These are phyloP conservation scores for Alternaria triticina DNA, from an alignment of 2,329 filamentous ascomycete species.

Conservation along the genomic window DNA sequence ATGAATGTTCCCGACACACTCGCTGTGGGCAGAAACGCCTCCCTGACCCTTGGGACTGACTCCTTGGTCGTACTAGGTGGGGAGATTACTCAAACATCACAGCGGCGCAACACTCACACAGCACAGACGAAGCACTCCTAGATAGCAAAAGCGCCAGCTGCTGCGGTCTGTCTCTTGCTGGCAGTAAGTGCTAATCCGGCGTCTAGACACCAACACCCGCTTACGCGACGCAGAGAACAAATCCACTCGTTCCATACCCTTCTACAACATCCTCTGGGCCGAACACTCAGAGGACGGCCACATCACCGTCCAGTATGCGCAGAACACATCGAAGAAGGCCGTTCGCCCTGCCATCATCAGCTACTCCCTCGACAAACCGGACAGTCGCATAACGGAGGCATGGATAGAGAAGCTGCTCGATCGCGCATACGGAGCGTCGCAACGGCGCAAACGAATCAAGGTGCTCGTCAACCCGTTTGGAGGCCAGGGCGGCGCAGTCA, in stretches of 20 bases:
- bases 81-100: conserved; percentile 6
- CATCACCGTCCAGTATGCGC: conserved; percentile 76
- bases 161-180: conserved; percentile 61
- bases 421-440: conserved; percentile 72
- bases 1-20: conserved; percentile 50
- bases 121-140: conserved; percentile 60
- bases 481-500: conserved; percentile 77
- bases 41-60: conserved; percentile 66
- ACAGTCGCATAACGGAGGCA: conserved; percentile 56
- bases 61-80: conserved; percentile 65
- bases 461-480: conserved; percentile 91
- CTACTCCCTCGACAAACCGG: conserved; percentile 64
- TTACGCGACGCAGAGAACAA: conserved; percentile 50
- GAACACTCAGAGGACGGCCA: conserved; percentile 64
- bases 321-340: conserved; percentile 60
- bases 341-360: conserved; percentile 67
- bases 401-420: conserved; percentile 73
- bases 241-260: conserved; percentile 68
- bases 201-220: not conserved
- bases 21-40: conserved; percentile 63
- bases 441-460: conserved; percentile 78
- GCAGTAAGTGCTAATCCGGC: conserved; percentile 47
- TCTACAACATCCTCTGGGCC: conserved; percentile 86
- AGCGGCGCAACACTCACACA: conserved; percentile 6
- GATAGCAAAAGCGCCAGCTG: conserved; percentile 59